These are phyloP conservation scores for Globisporangium paroecandrum DNA, from an alignment of 352 stramenopile genomes.

Conservation along the genomic window DNA sequence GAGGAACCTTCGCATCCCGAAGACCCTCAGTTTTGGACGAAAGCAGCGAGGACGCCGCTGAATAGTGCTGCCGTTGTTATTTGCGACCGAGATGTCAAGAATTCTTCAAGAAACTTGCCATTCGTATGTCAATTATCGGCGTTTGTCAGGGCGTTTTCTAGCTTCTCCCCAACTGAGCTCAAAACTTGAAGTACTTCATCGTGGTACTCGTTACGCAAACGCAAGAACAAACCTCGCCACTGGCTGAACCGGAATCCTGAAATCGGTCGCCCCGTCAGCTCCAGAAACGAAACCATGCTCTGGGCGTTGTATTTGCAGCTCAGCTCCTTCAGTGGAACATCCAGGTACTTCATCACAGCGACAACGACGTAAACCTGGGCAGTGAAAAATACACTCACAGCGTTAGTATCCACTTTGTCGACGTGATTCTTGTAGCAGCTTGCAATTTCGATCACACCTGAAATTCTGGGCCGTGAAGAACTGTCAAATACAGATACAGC, in stretches of 20 bases:
- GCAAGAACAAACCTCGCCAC: slow-evolving; percentile 39
- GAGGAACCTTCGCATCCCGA: slow-evolving; percentile 30
- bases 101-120: too few species aligned
- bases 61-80: background rate
- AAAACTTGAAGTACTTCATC: slow-evolving; percentile 23
- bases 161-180: background rate
- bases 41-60: slow-evolving; percentile 15
- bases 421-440: background rate
- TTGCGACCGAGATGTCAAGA: background rate
- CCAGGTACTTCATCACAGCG: slow-evolving; percentile 45
- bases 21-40: slow-evolving; percentile 32
- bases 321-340: slow-evolving; percentile 33
- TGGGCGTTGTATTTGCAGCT: slow-evolving; percentile 24
- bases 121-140: background rate
- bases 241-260: slow-evolving; percentile 38
- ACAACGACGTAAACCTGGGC: slow-evolving; percentile 50
- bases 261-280: slow-evolving; percentile 40
- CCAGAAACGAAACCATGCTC: slow-evolving; percentile 29
- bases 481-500: slow-evolving; percentile 43
- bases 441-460: slow-evolving; percentile 28
- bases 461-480: slow-evolving; percentile 58
- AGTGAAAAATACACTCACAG: slow-evolving; percentile 1
- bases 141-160: background rate
- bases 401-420: background rate
- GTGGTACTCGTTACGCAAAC: slow-evolving; percentile 49